phyloP scores from a whole-genome alignment of 495 filamentous ascomycete genomes.

The Ascodesmis nigricans region DNA sequence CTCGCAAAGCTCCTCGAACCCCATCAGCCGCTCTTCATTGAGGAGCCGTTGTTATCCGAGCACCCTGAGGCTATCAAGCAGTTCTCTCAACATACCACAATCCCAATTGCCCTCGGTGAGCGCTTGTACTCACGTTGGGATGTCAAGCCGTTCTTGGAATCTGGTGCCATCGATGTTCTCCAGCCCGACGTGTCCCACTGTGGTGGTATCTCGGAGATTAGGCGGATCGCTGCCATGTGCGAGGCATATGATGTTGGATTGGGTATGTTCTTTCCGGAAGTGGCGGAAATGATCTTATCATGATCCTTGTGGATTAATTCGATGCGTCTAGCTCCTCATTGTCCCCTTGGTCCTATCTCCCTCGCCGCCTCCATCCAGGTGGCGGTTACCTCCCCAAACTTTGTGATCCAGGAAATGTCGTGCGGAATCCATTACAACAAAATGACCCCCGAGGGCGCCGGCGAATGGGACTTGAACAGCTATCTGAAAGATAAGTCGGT shows the following conservation, averaged over 20 bases:
- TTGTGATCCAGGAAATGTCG: constrained; percentile 64
- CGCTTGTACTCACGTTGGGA: constrained; percentile 57
- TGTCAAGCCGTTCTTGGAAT: constrained; percentile 48
- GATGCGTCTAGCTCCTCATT: constrained; percentile 40
- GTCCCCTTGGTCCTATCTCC: constrained; percentile 54
- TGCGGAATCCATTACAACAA: constrained; percentile 61
- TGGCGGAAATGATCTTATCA: too few species aligned
- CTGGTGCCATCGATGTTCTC: constrained; percentile 46
- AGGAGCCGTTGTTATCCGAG: constrained; percentile 54
- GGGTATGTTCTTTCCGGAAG: constrained; percentile 1
- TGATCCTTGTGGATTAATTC: too few species aligned
- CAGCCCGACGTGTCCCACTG: constrained; percentile 60
- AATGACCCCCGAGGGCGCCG: constrained; percentile 27
- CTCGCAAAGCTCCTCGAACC: constrained; percentile 49
- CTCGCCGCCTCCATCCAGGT: constrained; percentile 53
- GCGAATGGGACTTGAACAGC: constrained; percentile 41
- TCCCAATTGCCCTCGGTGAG: constrained; percentile 56
- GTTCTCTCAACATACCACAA: constrained; percentile 36
- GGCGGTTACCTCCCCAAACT: constrained; percentile 40
- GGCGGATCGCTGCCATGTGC: constrained; percentile 48
- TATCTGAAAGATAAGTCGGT: constrained; percentile 40
- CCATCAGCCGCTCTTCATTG: constrained; percentile 53
- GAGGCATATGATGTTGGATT: constrained; percentile 60
- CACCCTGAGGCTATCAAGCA: constrained; percentile 48
- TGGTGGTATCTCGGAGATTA: constrained; percentile 53